These are phyloP conservation scores for Hypomontagnella submonticulosa DNA, from an alignment of 495 filamentous ascomycete species.

Conservation along the genomic window DNA sequence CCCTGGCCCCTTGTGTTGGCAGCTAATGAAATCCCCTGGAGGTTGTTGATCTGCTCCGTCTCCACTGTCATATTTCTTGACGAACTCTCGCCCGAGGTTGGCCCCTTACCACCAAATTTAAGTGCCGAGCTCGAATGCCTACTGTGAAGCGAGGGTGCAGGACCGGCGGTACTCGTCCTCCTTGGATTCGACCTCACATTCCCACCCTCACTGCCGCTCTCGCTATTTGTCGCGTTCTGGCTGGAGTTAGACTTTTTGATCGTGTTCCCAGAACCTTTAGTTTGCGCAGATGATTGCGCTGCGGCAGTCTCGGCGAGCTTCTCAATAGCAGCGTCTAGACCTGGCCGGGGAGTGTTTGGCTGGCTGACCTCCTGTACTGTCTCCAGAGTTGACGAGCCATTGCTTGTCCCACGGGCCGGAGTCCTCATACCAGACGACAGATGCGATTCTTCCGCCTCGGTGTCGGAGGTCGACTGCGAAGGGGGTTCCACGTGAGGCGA, in stretches of 20 bases:
- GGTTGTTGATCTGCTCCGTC: conserved; percentile 93
- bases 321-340: conserved; percentile 54
- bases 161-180: conserved; percentile 47
- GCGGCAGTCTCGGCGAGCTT: conserved; percentile 62
- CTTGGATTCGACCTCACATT: conserved; percentile 52
- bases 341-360: conserved; percentile 73
- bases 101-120: conserved; percentile 56
- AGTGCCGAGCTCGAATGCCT: conserved; percentile 58
- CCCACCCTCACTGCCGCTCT: conserved; percentile 72
- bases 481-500: conserved; percentile 52
- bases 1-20: conserved; percentile 72
- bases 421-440: conserved; percentile 68
- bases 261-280: conserved; percentile 48
- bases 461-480: conserved; percentile 54
- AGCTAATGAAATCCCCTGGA: conserved; percentile 86
- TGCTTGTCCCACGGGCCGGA: conserved; percentile 72
- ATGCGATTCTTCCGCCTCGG: conserved; percentile 65
- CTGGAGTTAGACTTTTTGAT: conserved; percentile 49
- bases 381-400: conserved; percentile 77
- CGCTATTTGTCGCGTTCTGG: conserved; percentile 54
- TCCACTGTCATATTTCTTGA: conserved; percentile 96
- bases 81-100: conserved; percentile 75
- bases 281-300: conserved; percentile 52
- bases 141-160: conserved; percentile 54
- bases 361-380: conserved; percentile 93